Base-by-base conservation (phyloP, 1,284 basidiomycete species). In the Ganoderma sinense region DNA sequence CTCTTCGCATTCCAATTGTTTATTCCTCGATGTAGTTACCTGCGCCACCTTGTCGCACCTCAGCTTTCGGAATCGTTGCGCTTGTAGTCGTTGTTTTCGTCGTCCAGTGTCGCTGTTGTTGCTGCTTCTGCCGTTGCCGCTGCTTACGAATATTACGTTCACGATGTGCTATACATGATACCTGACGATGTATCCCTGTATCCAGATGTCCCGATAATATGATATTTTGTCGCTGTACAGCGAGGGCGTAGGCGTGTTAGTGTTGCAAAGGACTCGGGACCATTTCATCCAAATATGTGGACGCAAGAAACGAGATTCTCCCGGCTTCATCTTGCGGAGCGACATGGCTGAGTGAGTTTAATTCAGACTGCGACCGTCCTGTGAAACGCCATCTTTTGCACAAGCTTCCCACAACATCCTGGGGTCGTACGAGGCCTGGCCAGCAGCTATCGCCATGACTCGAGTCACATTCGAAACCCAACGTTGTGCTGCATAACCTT, bases 101-200 rank as follows among this genome's bases (percentile, higher is more conserved):
- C 69, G 53, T 70, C 18, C 36, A 59, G 58, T 40, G 60, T 62
- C 64, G 68, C 63, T 62, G 66, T 69, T 71, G 31, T 62, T 69
- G 64, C 65, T 68, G 59, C 65, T 68, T 62, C 63, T 66, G 59
- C 63, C 61, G 67, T 64, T 33, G 40, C 67, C 64, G 45, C 66
- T 69, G 62, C 43, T 71, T 62, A 73, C 68, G 72, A 73, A 64
- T 66, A 43, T 68, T 65, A 73, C 68, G 68, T 53, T 62, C 64
- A 70, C 65, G 68, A 67, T 56, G 33, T 61, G 39, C 71, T 67
- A 70, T 73, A 66, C 65, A 62, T 69, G 62, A 36, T 69, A 71
- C 67, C 65, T 70, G 33, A 69, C 63, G 65, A 71, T 73, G 69
- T 73, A 68, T 61, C 64, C 64, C 51, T 71, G 71, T 73, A 68